A percentile compares a stretch with the other conserved stretches of the same genome.
Conservation (phyloP, 805 yeast genomes). For the Myxozyma lipomycoides region DNA sequence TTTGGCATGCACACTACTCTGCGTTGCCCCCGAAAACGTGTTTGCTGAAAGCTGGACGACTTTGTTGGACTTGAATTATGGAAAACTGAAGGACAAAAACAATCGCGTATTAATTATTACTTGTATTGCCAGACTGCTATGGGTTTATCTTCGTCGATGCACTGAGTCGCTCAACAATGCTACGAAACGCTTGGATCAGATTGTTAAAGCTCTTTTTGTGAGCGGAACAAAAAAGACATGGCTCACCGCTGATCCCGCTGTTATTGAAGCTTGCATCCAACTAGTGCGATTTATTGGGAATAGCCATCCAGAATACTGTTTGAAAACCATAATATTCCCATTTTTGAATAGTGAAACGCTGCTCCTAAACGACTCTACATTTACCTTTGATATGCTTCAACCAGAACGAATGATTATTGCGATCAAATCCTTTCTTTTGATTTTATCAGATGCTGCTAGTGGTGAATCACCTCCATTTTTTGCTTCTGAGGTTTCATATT, state of each 20-base stretch:
- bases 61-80: constrained; percentile 59
- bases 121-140: constrained; percentile 67
- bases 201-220: constrained; percentile 55
- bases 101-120: constrained; percentile 57
- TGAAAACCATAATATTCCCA: constrained; percentile 75
- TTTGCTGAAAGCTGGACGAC: constrained; percentile 70
- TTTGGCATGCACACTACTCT: constrained; percentile 65
- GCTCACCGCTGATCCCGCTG: constrained; percentile 59
- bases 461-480: constrained; percentile 62
- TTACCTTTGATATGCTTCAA: constrained; percentile 53
- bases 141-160: constrained; percentile 86
- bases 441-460: constrained; percentile 56
- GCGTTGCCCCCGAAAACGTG: constrained; percentile 74
- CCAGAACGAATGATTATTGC: constrained; percentile 72
- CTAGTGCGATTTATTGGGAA: constrained; percentile 74
- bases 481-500: constrained; percentile 48
- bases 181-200: constrained; percentile 64
- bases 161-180: constrained; percentile 87
- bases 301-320: constrained; percentile 69
- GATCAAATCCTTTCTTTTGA: constrained; percentile 65
- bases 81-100: constrained; percentile 60
- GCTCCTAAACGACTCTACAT: constrained; percentile 36
- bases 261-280: constrained; percentile 66
- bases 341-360: constrained; percentile 44
- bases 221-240: constrained; percentile 63